phyloP scores from a whole-genome alignment of 495 filamentous ascomycete species.

The Stereocaulon alpinum region DNA sequence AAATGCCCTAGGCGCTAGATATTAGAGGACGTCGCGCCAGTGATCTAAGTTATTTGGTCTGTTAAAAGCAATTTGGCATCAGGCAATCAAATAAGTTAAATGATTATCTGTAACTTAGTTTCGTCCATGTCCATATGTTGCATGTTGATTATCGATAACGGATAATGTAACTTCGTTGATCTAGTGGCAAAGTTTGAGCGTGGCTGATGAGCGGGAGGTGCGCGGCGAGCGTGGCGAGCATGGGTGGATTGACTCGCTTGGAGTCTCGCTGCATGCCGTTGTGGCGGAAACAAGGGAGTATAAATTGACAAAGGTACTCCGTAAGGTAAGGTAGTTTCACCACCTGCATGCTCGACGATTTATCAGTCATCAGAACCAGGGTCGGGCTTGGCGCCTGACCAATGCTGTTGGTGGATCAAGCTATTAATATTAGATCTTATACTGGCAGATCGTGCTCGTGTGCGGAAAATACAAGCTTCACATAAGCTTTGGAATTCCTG shows the following conservation, averaged over 20 bases:
- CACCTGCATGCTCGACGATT: background rate
- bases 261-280: background rate
- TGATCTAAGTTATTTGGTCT: too few species aligned
- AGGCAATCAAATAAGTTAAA: too few species aligned
- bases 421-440: slow-evolving; percentile 3
- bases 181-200: background rate
- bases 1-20: background rate
- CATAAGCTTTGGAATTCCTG: background rate
- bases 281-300: background rate
- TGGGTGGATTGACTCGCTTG: background rate
- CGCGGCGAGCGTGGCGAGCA: background rate
- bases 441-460: background rate
- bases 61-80: background rate
- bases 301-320: too few species aligned
- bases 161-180: background rate
- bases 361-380: background rate
- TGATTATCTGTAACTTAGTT: too few species aligned
- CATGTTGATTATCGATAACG: background rate
- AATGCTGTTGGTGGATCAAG: background rate
- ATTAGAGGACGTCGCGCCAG: too few species aligned
- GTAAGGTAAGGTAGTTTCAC: background rate
- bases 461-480: background rate
- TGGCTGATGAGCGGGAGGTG: background rate
- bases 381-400: background rate
- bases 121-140: background rate